Base-by-base conservation (phyloP, 2,329 filamentous ascomycete species). In the Penicillium olsonii region DNA sequence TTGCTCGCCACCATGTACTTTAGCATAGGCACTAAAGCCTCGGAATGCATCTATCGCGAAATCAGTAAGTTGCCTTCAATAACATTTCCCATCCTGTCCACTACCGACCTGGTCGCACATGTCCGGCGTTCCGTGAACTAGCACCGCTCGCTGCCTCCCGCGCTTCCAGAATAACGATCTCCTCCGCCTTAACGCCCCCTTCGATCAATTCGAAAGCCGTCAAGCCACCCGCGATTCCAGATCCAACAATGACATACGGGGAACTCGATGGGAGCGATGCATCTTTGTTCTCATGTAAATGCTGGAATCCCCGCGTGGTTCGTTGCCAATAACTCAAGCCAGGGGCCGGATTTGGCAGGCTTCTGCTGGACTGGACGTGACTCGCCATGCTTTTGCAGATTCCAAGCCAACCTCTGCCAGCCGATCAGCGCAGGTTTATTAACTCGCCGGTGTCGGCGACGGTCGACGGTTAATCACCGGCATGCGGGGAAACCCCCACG, bases 1-100 rank as follows among this genome's bases (percentile, higher is more conserved):
- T 57, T 77, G 73, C 19, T 72, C 69, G 1, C 57, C 49, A 4
- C 75, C 76, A 48, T 77, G 74, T 10, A 75, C 56, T 12, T 67
- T 61, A 12, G 67, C 50, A 56, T 78, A 78, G 11, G 70, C 70
- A 31, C 64, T 67, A 55, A 77, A 79, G 0, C 76, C 77, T 9
- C 76, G 69, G 54, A 79, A 79, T 0, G 76, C 75, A 54, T 78
- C 71, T 61, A 19, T 8, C 4, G 4, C 22, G 8, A 24, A 24
- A 24, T 24, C 8, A 24, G n/a, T n/a, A n/a, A n/a, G n/a, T n/a
- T n/a, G n/a, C n/a, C n/a, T n/a, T n/a, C n/a, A n/a, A n/a, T n/a
- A n/a, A n/a, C n/a, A n/a, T n/a, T n/a, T n/a, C n/a, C n/a, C n/a
- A n/a, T n/a, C n/a, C n/a, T n/a, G n/a, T n/a, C n/a, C n/a, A n/a